Evolutionary conservation across 768 basidiomycete species (phyloP).

Genomic region (Porphyrellus cyaneotinctus): DNA sequence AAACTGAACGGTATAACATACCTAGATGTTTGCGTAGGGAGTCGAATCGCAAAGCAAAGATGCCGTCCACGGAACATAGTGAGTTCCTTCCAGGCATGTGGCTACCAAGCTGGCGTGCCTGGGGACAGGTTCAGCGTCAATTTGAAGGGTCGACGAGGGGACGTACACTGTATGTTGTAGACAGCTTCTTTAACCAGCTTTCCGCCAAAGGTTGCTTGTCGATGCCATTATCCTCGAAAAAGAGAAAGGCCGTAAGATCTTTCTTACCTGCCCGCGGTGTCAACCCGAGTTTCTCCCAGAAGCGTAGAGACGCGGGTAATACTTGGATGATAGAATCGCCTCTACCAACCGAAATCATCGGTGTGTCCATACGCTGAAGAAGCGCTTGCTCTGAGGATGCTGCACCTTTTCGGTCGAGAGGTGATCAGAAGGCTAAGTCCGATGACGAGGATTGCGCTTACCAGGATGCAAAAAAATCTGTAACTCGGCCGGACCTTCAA

Average conservation of each 20-base stretch:
- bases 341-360: constrained; percentile 64
- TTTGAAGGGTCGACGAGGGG: background rate
- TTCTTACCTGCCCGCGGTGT: constrained; percentile 68
- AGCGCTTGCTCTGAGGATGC: constrained; percentile 5
- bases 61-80: constrained; percentile 47
- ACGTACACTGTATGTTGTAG: constrained; percentile 56
- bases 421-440: background rate
- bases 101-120: constrained; percentile 62
- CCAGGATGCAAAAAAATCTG: constrained; percentile 41
- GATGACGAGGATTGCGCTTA: constrained; percentile 15
- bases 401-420: background rate
- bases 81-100: constrained; percentile 50
- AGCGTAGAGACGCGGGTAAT: constrained; percentile 64
- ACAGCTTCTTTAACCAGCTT: constrained; percentile 55
- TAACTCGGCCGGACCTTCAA: constrained; percentile 43
- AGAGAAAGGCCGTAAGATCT: constrained; percentile 60
- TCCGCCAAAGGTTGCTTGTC: constrained; percentile 47
- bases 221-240: constrained; percentile 60
- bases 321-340: constrained; percentile 66
- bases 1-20: constrained; percentile 25
- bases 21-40: constrained; percentile 66
- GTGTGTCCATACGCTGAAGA: constrained; percentile 42
- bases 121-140: constrained; percentile 9
- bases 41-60: constrained; percentile 63
- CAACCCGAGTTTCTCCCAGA: constrained; percentile 84